phyloP scores from a whole-genome alignment of 495 filamentous ascomycete genomes.

The Trichoderma reesei region DNA sequence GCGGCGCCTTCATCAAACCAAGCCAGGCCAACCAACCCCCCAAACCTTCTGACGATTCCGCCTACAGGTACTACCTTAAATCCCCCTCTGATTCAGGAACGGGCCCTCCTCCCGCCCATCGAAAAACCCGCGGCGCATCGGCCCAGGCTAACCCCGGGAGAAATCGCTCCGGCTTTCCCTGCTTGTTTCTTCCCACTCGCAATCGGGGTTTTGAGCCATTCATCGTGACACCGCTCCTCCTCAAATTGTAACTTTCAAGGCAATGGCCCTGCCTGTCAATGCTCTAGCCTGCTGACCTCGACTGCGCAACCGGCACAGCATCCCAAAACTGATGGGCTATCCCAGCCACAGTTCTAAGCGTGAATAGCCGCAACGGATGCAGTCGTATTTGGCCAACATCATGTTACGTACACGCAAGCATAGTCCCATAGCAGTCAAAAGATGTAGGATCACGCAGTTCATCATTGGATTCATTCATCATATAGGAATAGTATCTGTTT shows the following conservation, averaged over 20 bases:
- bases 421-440: background rate
- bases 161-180: background rate
- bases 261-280: background rate
- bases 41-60: background rate
- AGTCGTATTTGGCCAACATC: no score
- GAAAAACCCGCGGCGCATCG: background rate
- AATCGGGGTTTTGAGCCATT: background rate
- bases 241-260: background rate
- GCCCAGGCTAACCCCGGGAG: background rate
- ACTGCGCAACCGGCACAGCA: no score
- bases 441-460: no score
- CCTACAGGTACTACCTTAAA: no score
- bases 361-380: no score
- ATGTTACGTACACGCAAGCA: no score
- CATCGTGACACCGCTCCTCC: background rate
- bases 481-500: background rate
- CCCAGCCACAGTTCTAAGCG: no score
- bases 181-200: background rate
- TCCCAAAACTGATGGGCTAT: no score
- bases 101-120: background rate
- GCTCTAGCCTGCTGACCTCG: no score
- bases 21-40: no score
- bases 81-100: constrained; percentile 2
- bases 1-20: no score
- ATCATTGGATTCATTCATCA: no score